These are phyloP conservation scores for Mycocentrospora acerina DNA, from an alignment of 2,329 filamentous ascomycete genomes.

Conservation along the genomic window DNA sequence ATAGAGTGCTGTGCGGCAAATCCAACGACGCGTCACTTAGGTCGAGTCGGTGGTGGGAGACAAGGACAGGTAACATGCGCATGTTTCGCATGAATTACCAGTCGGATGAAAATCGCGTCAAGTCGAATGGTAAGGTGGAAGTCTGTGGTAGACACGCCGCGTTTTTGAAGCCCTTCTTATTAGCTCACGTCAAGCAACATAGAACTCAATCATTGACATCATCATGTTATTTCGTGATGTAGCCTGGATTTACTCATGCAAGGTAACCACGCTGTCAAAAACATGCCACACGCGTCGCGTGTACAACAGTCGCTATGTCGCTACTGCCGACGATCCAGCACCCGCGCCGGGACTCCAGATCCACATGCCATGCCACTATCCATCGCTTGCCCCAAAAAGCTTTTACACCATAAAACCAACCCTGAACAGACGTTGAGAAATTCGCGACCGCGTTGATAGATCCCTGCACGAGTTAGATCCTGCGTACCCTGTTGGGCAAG, in stretches of 20 bases:
- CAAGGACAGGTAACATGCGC: too few species aligned
- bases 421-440: constrained; percentile 16
- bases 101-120: too few species aligned
- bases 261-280: constrained; percentile 7
- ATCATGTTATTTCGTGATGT: constrained; percentile 7
- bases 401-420: constrained; percentile 17
- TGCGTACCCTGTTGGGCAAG: too few species aligned
- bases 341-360: constrained; percentile 31
- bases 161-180: not conserved
- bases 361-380: constrained; percentile 17
- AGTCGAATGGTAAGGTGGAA: too few species aligned
- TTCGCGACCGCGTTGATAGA: constrained; percentile 22
- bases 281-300: constrained; percentile 13
- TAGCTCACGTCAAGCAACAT: not conserved
- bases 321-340: constrained; percentile 15
- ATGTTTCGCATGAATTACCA: too few species aligned
- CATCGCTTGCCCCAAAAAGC: constrained; percentile 25
- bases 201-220: too few species aligned
- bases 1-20: too few species aligned
- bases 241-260: constrained; percentile 16
- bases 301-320: constrained; percentile 12
- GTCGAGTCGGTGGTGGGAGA: too few species aligned
- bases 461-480: constrained; percentile 11
- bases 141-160: too few species aligned
- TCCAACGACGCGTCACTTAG: too few species aligned